Conservation (phyloP, 345 rosid genomes). For the Erucastrum elatum region DNA sequence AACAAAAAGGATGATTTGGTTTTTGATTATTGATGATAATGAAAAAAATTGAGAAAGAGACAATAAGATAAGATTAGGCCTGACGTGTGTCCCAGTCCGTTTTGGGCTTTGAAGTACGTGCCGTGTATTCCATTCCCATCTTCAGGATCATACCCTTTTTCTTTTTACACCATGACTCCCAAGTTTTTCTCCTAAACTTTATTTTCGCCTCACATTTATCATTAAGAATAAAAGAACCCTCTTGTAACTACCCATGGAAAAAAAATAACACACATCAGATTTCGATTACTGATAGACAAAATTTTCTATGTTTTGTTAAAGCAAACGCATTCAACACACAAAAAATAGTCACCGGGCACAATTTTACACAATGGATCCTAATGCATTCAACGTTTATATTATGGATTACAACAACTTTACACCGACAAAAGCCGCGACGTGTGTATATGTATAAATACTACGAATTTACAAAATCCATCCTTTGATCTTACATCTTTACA, state of each 20-base stretch:
- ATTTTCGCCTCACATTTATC: background rate
- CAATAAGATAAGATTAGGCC: slow-evolving; percentile 32
- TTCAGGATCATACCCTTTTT: background rate
- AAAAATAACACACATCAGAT: background rate
- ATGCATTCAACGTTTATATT: background rate
- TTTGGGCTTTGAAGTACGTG: slow-evolving; percentile 33
- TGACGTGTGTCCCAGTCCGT: slow-evolving; percentile 35
- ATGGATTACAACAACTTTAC: background rate
- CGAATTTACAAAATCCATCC: slow-evolving; percentile 4
- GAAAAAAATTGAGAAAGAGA: background rate
- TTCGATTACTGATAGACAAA: background rate
- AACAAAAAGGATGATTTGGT: too few relatives aligned
- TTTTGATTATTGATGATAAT: too few relatives aligned
- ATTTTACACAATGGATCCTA: background rate
- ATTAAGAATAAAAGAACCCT: too few relatives aligned
- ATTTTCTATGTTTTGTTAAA: background rate
- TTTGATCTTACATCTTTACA: background rate
- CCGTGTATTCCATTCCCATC: slow-evolving; percentile 25
- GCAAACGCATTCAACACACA: background rate
- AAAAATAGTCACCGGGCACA: background rate
- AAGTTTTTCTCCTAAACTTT: background rate
- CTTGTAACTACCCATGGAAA: background rate
- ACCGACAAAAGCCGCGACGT: background rate
- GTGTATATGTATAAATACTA: background rate
- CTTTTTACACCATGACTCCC: background rate